Evolutionary conservation across 2,329 filamentous ascomycete genomes (phyloP), one percentile per base, ranked within the genome.

Genomic region (Apiospora kogelbergensis): DNA sequence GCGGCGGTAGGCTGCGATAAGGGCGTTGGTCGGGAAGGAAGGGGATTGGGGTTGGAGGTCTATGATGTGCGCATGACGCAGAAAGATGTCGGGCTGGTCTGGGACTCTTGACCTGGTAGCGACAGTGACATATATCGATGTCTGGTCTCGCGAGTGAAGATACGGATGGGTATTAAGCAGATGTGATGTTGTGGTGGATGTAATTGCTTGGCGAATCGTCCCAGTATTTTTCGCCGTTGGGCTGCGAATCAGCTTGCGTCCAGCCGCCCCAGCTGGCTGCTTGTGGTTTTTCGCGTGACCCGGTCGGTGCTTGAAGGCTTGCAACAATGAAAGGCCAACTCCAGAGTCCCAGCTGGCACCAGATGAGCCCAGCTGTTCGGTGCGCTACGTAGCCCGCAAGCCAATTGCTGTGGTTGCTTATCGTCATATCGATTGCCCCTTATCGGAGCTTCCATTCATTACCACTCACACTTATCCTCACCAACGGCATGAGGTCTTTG

Each of bases 51-150:
- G 30, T 60, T 60, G 53, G 33, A 24, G n/a, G 15, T 6, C 42
- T 66, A 66, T 53, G 42, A 53, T 46, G 65, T 48, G 65, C 65
- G 65, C 65, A 46, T 66, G 65, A 66, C 65, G 65, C 65, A 40
- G 33, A 24, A 15, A 30, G 33, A 66, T 10, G n/a, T 26, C n/a
- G 37, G 9, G 13, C 17, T 41, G 53, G 53, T 37, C 53, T 20
- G 53, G 30, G 53, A n/a, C 53, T 37, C n/a, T 60, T 60, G 53
- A 60, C 53, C 53, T 60, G 30, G 53, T 60, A 60, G 53, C 53
- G 53, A 33, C 53, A 60, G 30, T 37, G 30, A 17, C 53, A 37
- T 60, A 26, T 60, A 60, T 60, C 37, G 53, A 60, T 60, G 30
- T 17, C 53, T 60, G 53, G 53, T 9, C 15, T 57, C 48, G 53